Conservation (phyloP, 2,329 filamentous ascomycete genomes). For the Acephala macrosclerotiorum region DNA sequence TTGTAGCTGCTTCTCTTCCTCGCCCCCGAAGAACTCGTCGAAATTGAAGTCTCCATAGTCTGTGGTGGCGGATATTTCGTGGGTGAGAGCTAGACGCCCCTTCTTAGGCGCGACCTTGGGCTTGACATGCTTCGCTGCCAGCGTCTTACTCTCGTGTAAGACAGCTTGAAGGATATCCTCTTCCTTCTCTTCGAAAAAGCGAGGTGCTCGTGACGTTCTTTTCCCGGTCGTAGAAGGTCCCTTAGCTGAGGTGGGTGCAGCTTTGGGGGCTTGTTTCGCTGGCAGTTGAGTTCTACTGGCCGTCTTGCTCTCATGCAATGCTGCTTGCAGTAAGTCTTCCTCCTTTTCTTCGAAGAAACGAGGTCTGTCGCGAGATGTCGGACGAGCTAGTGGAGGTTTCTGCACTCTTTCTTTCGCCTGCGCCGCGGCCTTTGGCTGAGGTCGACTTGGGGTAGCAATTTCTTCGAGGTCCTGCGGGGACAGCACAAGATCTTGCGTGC, state of each 20-base stretch:
- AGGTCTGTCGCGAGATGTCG: conserved; percentile 18
- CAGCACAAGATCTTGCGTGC: conserved; percentile 54
- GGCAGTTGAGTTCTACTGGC: too few relatives aligned
- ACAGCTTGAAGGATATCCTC: conserved; percentile 36
- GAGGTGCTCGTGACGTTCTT: too few relatives aligned
- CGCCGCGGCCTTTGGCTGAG: conserved; percentile 4
- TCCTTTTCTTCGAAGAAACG: conserved; percentile 41
- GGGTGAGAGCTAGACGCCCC: not conserved
- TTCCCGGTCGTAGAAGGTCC: too few relatives aligned
- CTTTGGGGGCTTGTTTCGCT: not conserved
- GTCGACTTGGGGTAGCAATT: conserved; percentile 43
- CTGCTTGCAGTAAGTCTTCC: conserved; percentile 36
- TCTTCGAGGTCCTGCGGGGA: conserved; percentile 57
- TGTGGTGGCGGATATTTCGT: not conserved
- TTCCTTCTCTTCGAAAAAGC: conserved; percentile 41
- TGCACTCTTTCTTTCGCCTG: not conserved
- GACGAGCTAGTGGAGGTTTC: conserved; percentile 6
- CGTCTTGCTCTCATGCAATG: conserved; percentile 34
- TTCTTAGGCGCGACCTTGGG: not conserved
- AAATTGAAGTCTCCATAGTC: not conserved
- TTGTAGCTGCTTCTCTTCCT: conserved; percentile 36
- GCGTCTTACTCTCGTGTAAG: conserved; percentile 34
- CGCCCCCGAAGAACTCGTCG: conserved; percentile 38
- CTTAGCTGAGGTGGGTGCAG: too few relatives aligned
- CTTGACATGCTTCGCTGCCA: conserved; percentile 9